phyloP scores from a whole-genome alignment of 495 filamentous ascomycete species.

The Copromyces sp. region DNA sequence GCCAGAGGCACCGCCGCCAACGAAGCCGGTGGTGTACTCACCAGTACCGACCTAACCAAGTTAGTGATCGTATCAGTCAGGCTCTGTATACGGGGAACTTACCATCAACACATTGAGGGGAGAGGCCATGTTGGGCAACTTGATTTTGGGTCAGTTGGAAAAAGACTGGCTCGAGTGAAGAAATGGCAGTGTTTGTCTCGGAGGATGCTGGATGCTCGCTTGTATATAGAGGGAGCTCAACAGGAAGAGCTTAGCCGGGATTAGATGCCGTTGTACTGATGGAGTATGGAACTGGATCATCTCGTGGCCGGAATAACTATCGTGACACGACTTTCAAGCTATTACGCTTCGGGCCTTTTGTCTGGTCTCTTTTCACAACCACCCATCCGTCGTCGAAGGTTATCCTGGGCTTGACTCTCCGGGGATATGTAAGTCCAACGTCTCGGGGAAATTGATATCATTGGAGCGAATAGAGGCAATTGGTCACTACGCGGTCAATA shows the following conservation, averaged over 20 bases:
- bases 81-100: conserved; percentile 11
- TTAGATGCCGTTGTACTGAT: not conserved
- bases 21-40: conserved; percentile 91
- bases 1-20: conserved; percentile 62
- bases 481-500: not conserved
- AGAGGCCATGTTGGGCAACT: not conserved
- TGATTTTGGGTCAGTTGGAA: not conserved
- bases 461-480: not conserved
- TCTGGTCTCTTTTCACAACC: not conserved
- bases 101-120: conserved; percentile 79
- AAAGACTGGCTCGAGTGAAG: not conserved
- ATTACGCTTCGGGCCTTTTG: not conserved
- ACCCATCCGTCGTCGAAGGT: not conserved
- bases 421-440: not conserved
- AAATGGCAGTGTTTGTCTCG: not conserved
- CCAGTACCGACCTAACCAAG: conserved; percentile 64
- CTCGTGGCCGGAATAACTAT: not conserved
- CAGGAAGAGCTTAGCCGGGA: not conserved
- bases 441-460: not conserved
- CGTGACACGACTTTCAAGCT: not conserved
- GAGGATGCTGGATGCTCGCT: not conserved
- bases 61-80: conserved; percentile 7
- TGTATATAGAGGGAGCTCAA: not conserved
- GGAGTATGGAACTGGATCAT: not conserved
- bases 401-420: not conserved